phyloP scores from a whole-genome alignment of 352 stramenopile species.

The Phytophthora hybrid region DNA sequence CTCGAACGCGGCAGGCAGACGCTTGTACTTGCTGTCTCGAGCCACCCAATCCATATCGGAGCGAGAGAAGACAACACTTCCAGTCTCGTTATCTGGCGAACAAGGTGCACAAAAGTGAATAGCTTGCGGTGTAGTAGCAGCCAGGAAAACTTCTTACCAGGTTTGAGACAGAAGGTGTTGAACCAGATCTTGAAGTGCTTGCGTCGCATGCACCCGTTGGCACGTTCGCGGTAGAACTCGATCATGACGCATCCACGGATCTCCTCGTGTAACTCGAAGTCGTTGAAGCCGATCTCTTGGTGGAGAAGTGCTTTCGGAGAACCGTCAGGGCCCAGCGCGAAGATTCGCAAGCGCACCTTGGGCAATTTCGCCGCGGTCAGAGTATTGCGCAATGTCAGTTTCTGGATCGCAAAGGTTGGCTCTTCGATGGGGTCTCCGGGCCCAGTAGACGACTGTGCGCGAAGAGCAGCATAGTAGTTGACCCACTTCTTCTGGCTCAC shows the following conservation, averaged over 20 bases:
- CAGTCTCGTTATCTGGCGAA: slow-evolving; percentile 42
- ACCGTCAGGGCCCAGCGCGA: slow-evolving; percentile 35
- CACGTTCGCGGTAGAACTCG: slow-evolving; percentile 60
- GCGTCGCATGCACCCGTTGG: slow-evolving; percentile 48
- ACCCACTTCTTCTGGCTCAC: slow-evolving; percentile 81
- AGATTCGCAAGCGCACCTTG: slow-evolving; percentile 62
- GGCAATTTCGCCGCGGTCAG: slow-evolving; percentile 47
- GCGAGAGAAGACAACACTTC: slow-evolving; percentile 48
- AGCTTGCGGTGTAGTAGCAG: neutral
- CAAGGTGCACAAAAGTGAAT: neutral
- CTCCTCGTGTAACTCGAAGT: slow-evolving; percentile 55
- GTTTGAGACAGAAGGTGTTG: slow-evolving; percentile 63
- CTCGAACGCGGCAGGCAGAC: slow-evolving; percentile 71
- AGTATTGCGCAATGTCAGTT: slow-evolving; percentile 53
- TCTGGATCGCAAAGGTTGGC: slow-evolving; percentile 41
- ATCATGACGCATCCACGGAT: slow-evolving; percentile 65
- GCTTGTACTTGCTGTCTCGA: slow-evolving; percentile 68
- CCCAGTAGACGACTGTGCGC: slow-evolving; percentile 15
- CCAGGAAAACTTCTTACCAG: slow-evolving; percentile 27
- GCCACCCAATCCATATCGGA: slow-evolving; percentile 75
- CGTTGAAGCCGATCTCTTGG: slow-evolving; percentile 57
- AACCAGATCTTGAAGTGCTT: slow-evolving; percentile 86
- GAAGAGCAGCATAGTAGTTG: slow-evolving; percentile 60
- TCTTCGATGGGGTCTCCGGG: slow-evolving; percentile 30
- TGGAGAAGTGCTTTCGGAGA: slow-evolving; percentile 51